phyloP scores from a whole-genome alignment of 1,284 basidiomycete species.

The Leccinum solheimii region DNA sequence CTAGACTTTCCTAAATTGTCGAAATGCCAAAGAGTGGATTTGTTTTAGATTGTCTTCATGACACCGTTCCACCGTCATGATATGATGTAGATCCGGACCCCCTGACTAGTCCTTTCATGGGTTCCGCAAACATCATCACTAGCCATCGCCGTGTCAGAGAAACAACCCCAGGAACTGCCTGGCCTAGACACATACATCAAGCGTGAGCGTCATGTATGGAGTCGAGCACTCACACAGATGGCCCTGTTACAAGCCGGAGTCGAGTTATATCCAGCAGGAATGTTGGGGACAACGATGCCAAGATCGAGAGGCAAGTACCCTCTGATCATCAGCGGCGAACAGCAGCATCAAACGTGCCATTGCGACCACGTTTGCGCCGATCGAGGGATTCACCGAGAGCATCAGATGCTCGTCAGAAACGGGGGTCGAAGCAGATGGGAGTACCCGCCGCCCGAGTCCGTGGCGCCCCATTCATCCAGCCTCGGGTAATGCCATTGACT shows the following conservation, averaged over 20 bases:
- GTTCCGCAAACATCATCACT: neutral
- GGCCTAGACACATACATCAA: constrained; percentile 45
- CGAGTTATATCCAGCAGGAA: constrained; percentile 58
- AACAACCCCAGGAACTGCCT: constrained; percentile 46
- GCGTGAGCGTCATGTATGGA: neutral
- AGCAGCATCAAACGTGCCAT: neutral
- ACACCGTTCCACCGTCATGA: neutral
- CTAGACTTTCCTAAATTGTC: constrained; percentile 9
- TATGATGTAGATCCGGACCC: neutral
- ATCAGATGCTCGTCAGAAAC: neutral
- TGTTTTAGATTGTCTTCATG: neutral
- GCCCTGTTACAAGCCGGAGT: constrained; percentile 36
- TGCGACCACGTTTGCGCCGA: constrained; percentile 49
- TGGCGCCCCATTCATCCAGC: too few relatives aligned
- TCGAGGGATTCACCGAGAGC: constrained; percentile 32
- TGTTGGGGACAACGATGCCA: constrained; percentile 57
- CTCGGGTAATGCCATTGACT: too few relatives aligned
- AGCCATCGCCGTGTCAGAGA: constrained; percentile 14
- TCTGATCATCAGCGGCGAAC: constrained; percentile 50
- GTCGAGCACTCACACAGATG: constrained; percentile 20
- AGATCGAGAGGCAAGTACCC: constrained; percentile 31
- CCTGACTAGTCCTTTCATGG: neutral
- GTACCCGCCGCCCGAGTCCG: too few relatives aligned
- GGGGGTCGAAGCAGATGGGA: too few relatives aligned
- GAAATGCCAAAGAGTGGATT: constrained; percentile 1